These are phyloP conservation scores for Cystobasidium tubakii DNA, from an alignment of 768 basidiomycete genomes.

Conservation along the genomic window DNA sequence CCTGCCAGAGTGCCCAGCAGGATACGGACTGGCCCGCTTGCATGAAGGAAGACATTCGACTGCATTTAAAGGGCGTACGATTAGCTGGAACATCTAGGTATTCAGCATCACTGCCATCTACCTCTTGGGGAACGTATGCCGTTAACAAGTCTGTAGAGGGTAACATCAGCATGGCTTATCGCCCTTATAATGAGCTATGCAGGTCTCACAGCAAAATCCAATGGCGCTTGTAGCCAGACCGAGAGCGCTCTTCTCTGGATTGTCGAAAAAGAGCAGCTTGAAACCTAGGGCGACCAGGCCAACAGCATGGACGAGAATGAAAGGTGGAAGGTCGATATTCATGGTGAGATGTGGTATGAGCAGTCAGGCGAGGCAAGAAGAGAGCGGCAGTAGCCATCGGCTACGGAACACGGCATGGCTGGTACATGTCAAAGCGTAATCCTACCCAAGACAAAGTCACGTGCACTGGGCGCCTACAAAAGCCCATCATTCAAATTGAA, in stretches of 20 bases:
- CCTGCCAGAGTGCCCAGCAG: not conserved
- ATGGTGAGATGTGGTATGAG: not conserved
- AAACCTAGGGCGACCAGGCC: not conserved
- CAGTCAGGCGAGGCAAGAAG: not conserved
- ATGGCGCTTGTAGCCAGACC: not conserved
- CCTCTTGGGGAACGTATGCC: not conserved
- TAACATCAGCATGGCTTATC: not conserved
- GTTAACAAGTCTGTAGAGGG: not conserved
- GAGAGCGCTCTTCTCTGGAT: not conserved
- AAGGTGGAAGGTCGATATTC: not conserved
- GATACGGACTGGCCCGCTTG: slow-evolving; percentile 1
- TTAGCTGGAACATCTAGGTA: not conserved
- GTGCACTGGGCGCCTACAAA: not conserved
- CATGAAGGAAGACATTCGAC: slow-evolving; percentile 13
- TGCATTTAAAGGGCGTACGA: not conserved
- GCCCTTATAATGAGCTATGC: not conserved
- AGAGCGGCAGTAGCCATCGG: too few species aligned
- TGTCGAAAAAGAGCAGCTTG: not conserved
- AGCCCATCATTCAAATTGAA: too few species aligned
- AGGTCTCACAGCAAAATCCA: not conserved
- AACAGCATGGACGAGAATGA: slow-evolving; percentile 4
- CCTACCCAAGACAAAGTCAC: not conserved
- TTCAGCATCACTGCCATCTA: not conserved
- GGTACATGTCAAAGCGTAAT: not conserved
- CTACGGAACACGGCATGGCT: too few species aligned